Conservation (phyloP, 768 basidiomycete species). For the Boletus rubropictus region DNA sequence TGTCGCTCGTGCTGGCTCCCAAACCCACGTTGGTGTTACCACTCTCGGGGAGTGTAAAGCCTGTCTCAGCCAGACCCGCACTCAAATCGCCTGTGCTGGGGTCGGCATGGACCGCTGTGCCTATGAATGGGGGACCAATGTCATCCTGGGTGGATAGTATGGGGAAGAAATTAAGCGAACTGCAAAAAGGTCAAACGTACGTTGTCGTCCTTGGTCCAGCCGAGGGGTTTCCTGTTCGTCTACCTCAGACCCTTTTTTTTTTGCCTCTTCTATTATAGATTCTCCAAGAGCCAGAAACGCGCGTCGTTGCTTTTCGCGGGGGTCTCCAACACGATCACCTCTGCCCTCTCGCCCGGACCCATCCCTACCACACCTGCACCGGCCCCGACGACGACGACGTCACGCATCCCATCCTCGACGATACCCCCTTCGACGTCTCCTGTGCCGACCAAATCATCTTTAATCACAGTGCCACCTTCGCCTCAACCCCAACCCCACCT, state of each 20-base stretch:
- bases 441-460: neutral
- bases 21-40: constrained; percentile 10
- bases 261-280: constrained; percentile 31
- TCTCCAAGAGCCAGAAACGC: constrained; percentile 62
- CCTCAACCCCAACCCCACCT: neutral
- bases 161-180: constrained; percentile 55
- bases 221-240: neutral
- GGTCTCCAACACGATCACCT: constrained; percentile 51
- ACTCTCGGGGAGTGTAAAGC: neutral
- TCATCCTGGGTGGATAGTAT: constrained; percentile 53
- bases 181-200: constrained; percentile 51
- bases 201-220: constrained; percentile 21
- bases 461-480: neutral
- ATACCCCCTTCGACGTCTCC: neutral
- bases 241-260: neutral
- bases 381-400: neutral
- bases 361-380: constrained; percentile 27
- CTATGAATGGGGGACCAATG: constrained; percentile 21
- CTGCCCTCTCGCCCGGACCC: constrained; percentile 40
- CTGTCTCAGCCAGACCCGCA: neutral
- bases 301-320: constrained; percentile 62
- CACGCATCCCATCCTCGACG: constrained; percentile 19
- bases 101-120: constrained; percentile 18
- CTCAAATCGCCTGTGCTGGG: neutral
- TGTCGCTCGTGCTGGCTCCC: constrained; percentile 8